A percentile compares a stretch with the other conserved stretches of the same genome.
phyloP scores from a whole-genome alignment of 345 rosid species.

The Pugionium cornutum region DNA sequence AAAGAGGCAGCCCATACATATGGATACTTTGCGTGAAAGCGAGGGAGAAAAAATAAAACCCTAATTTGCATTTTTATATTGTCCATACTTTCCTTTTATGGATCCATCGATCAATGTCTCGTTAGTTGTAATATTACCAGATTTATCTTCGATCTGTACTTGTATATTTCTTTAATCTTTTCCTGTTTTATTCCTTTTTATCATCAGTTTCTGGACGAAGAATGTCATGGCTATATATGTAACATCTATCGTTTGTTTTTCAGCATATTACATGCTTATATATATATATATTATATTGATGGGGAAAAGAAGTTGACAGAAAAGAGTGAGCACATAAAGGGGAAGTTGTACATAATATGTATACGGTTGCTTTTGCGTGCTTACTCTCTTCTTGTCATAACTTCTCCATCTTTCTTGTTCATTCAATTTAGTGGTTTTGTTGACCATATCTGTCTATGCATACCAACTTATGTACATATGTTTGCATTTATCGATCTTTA shows the following conservation, averaged over 20 bases:
- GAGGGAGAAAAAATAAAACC: conserved; percentile 27
- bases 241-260: no score
- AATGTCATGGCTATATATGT: background rate
- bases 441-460: background rate
- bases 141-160: conserved; percentile 39
- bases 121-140: conserved; percentile 22
- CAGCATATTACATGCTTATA: background rate
- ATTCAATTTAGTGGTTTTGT: background rate
- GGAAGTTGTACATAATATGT: conserved; percentile 22
- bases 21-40: conserved; percentile 19
- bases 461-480: conserved; percentile 14
- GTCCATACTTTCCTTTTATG: conserved; percentile 30
- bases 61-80: conserved; percentile 18
- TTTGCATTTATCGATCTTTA: background rate
- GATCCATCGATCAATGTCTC: conserved; percentile 17
- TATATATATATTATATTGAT: conserved; percentile 2
- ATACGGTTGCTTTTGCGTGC: conserved; percentile 44
- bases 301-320: conserved; percentile 41
- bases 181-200: conserved; percentile 1
- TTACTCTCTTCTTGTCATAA: conserved; percentile 33
- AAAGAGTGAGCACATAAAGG: conserved; percentile 45
- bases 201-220: conserved; percentile 25
- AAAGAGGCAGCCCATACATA: conserved; percentile 8
- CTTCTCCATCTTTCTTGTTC: conserved; percentile 31
- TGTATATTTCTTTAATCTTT: conserved; percentile 9